Evolutionary conservation across 306 rosid genomes (phyloP).

Genomic region (Mimosa pudica): DNA sequence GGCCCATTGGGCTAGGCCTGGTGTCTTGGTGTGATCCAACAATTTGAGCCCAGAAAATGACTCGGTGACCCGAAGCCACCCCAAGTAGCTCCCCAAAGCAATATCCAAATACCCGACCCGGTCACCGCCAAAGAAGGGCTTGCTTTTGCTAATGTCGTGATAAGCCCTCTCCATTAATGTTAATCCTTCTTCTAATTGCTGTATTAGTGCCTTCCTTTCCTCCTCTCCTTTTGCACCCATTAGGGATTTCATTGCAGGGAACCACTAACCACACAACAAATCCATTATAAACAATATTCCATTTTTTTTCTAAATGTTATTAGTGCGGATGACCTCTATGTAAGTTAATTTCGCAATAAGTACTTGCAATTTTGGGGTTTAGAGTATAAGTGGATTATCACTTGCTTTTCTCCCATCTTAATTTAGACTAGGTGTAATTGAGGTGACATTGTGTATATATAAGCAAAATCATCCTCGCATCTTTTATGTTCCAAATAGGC

Average conservation of each 20-base stretch:
- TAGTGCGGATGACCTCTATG: no score
- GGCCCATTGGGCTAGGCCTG: slow-evolving; percentile 55
- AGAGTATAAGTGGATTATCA: no score
- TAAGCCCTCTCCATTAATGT: slow-evolving; percentile 51
- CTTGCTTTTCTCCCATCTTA: no score
- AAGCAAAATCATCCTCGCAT: no score
- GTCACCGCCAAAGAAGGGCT: slow-evolving; percentile 56
- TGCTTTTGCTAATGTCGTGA: slow-evolving; percentile 50
- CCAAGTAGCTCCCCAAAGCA: slow-evolving; percentile 59
- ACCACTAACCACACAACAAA: slow-evolving; percentile 43
- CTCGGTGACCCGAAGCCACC: slow-evolving; percentile 54
- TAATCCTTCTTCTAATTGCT: slow-evolving; percentile 41
- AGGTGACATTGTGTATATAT: no score
- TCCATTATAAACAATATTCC: no score
- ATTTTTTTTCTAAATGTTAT: no score
- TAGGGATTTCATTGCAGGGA: slow-evolving; percentile 46
- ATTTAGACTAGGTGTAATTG: no score
- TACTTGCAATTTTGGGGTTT: no score
- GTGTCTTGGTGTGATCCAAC: slow-evolving; percentile 46
- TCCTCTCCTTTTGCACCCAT: slow-evolving; percentile 42
- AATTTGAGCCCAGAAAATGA: slow-evolving; percentile 42
- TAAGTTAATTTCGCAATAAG: no score
- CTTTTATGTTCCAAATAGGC: no score
- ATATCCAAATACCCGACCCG: slow-evolving; percentile 59
- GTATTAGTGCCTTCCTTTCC: slow-evolving; percentile 39